A percentile compares a stretch with the other conserved stretches of the same genome.
Evolutionary conservation across 2,329 filamentous ascomycete species (phyloP).

Genomic region (Talaromyces funiculosus): DNA sequence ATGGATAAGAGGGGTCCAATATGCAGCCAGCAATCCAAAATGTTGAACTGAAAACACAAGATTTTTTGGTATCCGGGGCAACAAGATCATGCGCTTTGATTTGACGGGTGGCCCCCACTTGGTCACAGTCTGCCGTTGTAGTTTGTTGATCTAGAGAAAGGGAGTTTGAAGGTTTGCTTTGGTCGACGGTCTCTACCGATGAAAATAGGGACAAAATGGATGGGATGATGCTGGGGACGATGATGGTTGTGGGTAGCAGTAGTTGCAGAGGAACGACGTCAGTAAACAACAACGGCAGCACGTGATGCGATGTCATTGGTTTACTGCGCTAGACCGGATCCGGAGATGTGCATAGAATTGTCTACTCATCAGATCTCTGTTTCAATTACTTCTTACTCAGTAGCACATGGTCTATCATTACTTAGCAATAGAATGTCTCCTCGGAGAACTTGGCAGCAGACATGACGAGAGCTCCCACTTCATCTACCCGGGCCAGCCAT

Average conservation of each 20-base stretch:
- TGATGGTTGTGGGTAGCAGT: not conserved
- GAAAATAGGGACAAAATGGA: not conserved
- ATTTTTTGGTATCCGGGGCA: constrained; percentile 13
- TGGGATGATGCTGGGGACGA: not conserved
- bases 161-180: not conserved
- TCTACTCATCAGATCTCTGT: not conserved
- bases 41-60: not conserved
- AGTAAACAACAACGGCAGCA: constrained; percentile 13
- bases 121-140: not conserved
- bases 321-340: not conserved
- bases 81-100: constrained; percentile 2
- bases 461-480: not conserved
- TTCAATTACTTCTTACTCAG: not conserved
- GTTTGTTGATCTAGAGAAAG: not conserved
- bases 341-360: not conserved
- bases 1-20: constrained; percentile 2
- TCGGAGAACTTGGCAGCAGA: not conserved
- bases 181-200: not conserved
- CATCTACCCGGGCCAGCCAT: not conserved
- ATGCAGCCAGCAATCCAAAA: constrained; percentile 4
- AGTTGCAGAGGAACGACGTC: constrained; percentile 9
- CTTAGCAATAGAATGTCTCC: not conserved
- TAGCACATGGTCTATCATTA: not conserved
- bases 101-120: not conserved
- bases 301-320: constrained; percentile 1